Conservation (phyloP, 2,329 filamentous ascomycete genomes). For the Penicillium corylophilum region DNA sequence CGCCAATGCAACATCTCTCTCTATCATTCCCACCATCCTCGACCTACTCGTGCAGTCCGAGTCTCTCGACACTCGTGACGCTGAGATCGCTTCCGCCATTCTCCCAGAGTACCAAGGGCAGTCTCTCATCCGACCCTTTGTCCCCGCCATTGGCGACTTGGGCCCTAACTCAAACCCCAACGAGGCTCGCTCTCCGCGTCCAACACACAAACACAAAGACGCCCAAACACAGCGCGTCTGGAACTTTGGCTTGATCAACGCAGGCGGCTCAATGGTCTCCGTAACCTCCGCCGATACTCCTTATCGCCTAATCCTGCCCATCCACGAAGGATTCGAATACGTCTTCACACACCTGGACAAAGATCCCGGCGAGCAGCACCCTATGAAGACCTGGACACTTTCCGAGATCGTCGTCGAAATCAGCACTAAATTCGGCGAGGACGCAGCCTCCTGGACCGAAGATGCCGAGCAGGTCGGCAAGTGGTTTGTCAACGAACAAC, state of each 20-base stretch:
- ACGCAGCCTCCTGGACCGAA: constrained; percentile 34
- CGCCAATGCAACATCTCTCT: constrained; percentile 44
- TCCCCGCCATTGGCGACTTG: constrained; percentile 12
- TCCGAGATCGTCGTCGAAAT: constrained; percentile 26
- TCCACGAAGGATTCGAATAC: constrained; percentile 66
- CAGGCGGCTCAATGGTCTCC: constrained; percentile 52
- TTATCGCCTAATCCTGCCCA: constrained; percentile 68
- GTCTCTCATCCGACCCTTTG: constrained; percentile 45
- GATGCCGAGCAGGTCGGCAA: constrained; percentile 38
- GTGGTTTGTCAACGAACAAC: constrained; percentile 39
- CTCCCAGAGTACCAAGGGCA: constrained; percentile 50
- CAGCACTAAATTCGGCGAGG: constrained; percentile 26
- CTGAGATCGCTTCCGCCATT: constrained; percentile 38
- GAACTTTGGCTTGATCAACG: constrained; percentile 37
- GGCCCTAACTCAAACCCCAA: not conserved
- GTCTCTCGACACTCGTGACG: constrained; percentile 39
- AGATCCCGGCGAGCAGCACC: constrained; percentile 36
- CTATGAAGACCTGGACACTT: constrained; percentile 32
- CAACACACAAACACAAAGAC: constrained; percentile 2
- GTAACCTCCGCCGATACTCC: constrained; percentile 73
- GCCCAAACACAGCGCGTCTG: constrained; percentile 26
- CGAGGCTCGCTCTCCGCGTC: not conserved
- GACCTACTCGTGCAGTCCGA: constrained; percentile 45
- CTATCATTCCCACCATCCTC: constrained; percentile 48
- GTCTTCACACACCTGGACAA: constrained; percentile 35